These are phyloP conservation scores for Cupressus sempervirens DNA, from an alignment of 75 land plant species.

Conservation along the genomic window DNA sequence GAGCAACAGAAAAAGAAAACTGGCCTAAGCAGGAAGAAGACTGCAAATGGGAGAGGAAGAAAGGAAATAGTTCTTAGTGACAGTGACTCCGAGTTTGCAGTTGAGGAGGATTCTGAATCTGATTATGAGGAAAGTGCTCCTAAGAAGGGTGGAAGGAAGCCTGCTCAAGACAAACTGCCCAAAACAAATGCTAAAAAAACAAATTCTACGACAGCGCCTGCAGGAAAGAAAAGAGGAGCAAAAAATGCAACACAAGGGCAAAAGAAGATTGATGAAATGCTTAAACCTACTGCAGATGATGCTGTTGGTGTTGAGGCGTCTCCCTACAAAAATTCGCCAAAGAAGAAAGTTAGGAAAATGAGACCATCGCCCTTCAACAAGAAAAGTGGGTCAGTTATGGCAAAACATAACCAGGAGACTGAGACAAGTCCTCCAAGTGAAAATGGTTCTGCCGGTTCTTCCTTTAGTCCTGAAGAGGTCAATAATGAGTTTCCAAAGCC, in stretches of 20 bases:
- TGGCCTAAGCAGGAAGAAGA: conserved; percentile 9
- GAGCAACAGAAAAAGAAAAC: neutral
- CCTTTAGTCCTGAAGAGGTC: conserved; percentile 15
- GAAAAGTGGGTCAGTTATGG: conserved; percentile 72
- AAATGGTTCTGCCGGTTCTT: neutral
- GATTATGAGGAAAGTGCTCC: conserved; percentile 9
- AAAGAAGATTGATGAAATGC: conserved; percentile 49
- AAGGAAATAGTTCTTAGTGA: conserved; percentile 31
- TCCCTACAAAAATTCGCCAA: conserved; percentile 44
- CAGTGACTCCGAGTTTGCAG: conserved; percentile 16
- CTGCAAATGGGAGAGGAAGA: conserved; percentile 21
- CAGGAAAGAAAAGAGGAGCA: conserved; percentile 27
- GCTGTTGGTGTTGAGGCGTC: conserved; percentile 9
- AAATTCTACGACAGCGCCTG: conserved; percentile 20
- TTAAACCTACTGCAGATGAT: conserved; percentile 8
- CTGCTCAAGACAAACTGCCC: conserved; percentile 5
- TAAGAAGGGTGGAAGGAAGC: conserved; percentile 12
- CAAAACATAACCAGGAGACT: conserved; percentile 11
- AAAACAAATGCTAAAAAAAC: conserved; percentile 5
- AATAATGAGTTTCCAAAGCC: conserved; percentile 13
- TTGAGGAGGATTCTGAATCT: conserved; percentile 14
- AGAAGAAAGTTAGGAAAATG: conserved; percentile 90
- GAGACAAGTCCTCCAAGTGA: neutral
- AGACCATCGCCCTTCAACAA: conserved; percentile 91
- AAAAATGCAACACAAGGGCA: conserved; percentile 34